These are phyloP conservation scores for Ophiostoma novo-ulmi DNA, from an alignment of 2,329 filamentous ascomycete genomes.

Conservation along the genomic window DNA sequence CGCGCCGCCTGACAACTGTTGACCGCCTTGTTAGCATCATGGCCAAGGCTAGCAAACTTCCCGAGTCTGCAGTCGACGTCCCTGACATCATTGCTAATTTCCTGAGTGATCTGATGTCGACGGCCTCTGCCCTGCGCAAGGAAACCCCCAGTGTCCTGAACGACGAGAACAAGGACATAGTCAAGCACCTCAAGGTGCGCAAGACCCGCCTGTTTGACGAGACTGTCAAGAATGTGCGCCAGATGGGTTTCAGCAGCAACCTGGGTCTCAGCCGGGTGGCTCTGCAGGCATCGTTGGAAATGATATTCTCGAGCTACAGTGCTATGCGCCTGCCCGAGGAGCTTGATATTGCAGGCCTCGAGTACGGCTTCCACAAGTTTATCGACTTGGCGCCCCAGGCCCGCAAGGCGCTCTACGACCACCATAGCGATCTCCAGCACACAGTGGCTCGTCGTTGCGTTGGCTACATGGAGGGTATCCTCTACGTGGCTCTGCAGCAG, in stretches of 20 bases:
- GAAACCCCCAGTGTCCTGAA: constrained; percentile 76
- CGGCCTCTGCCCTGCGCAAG: constrained; percentile 69
- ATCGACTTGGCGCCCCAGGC: constrained; percentile 67
- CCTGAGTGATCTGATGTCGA: constrained; percentile 60
- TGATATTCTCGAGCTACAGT: constrained; percentile 59
- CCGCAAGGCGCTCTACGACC: constrained; percentile 62
- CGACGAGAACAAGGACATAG: constrained; percentile 75
- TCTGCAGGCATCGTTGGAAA: constrained; percentile 65
- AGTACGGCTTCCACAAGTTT: constrained; percentile 74
- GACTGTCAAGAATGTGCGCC: constrained; percentile 71
- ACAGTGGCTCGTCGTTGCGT: constrained; percentile 74
- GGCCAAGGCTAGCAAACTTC: constrained; percentile 32
- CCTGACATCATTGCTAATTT: constrained; percentile 61
- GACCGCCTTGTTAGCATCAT: constrained; percentile 69
- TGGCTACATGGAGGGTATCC: constrained; percentile 79
- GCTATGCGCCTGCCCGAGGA: constrained; percentile 33
- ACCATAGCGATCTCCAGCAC: constrained; percentile 77
- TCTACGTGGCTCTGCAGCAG: constrained; percentile 61
- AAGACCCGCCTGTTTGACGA: constrained; percentile 90
- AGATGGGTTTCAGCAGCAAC: constrained; percentile 87
- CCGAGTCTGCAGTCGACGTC: constrained; percentile 48
- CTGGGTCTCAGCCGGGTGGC: constrained; percentile 67
- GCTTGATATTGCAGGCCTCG: constrained; percentile 41
- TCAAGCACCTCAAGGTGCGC: constrained; percentile 84
- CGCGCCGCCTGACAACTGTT: constrained; percentile 66